Evolutionary conservation across 306 rosid species (phyloP).

Genomic region (barrel medic (Medicago truncatula)): DNA sequence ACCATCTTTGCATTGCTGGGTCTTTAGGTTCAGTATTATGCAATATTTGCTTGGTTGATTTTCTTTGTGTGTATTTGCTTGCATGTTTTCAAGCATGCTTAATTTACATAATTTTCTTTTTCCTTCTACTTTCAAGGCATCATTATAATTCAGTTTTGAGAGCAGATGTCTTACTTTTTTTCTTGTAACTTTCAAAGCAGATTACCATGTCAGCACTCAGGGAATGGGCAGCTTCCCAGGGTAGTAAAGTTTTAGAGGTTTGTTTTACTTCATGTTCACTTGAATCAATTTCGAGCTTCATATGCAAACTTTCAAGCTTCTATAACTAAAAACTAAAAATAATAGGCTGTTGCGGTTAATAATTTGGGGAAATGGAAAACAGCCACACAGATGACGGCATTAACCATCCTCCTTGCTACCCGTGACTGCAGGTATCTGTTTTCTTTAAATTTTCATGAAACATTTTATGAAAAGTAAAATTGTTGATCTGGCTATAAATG

Average conservation of each 20-base stretch:
- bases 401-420: conserved; percentile 83
- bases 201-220: conserved; percentile 99
- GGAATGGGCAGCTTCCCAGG: conserved; percentile 99
- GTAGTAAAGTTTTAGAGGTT: conserved; percentile 83
- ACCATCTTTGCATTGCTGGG: not conserved
- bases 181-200: conserved; percentile 51
- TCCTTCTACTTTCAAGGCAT: conserved; percentile 24
- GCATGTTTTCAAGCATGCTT: conserved; percentile 11
- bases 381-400: conserved; percentile 87
- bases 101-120: conserved; percentile 8
- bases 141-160: conserved; percentile 15
- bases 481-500: conserved; percentile 7
- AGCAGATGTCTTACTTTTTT: conserved; percentile 37
- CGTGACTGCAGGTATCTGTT: conserved; percentile 79
- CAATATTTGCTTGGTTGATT: conserved; percentile 10
- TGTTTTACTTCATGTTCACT: conserved; percentile 42
- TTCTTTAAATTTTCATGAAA: conserved; percentile 22
- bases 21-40: conserved; percentile 1
- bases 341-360: conserved; percentile 96
- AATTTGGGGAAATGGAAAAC: conserved; percentile 99
- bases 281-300: conserved; percentile 21
- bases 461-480: conserved; percentile 21
- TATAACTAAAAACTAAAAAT: conserved; percentile 4
- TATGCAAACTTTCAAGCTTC: conserved; percentile 15
- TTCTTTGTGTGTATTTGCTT: conserved; percentile 36